Percentiles rank a stretch among this genome's conserved stretches.
Conservation (phyloP, 2,329 filamentous ascomycete species). For the Arthrobotrys sinensis region DNA sequence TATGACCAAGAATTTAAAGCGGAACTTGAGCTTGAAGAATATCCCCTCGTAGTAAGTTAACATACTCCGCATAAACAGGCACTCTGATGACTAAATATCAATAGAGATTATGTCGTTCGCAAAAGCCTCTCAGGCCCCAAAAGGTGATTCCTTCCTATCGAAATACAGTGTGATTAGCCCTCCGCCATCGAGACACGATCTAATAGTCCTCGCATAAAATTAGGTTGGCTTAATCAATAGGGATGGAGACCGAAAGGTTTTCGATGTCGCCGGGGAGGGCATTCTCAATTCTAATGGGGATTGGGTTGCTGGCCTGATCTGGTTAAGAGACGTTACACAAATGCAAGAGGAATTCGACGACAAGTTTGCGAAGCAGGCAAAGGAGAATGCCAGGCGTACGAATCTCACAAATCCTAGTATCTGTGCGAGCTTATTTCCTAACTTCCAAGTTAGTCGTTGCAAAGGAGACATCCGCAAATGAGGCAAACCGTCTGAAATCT, state of each 20-base stretch:
- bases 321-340: conserved; percentile 80
- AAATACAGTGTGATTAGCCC: neutral
- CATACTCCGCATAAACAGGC: neutral
- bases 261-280: conserved; percentile 78
- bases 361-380: conserved; percentile 72
- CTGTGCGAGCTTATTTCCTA: conserved; percentile 3
- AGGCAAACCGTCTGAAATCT: conserved; percentile 81
- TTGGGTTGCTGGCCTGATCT: conserved; percentile 80
- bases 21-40: conserved; percentile 41
- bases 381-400: conserved; percentile 79
- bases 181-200: neutral
- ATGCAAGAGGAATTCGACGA: conserved; percentile 77
- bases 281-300: conserved; percentile 78
- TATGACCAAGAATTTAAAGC: conserved; percentile 48
- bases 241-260: conserved; percentile 73
- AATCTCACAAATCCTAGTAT: conserved; percentile 71
- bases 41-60: conserved; percentile 45
- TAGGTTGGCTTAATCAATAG: conserved; percentile 76
- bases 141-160: conserved; percentile 25
- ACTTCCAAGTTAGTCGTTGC: conserved; percentile 70
- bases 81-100: conserved; percentile 5
- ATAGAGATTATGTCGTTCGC: conserved; percentile 40
- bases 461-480: conserved; percentile 83
- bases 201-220: neutral
- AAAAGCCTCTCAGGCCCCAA: conserved; percentile 44